Evolutionary conservation across 129 eudicot genomes (phyloP).

Genomic region (Calendula officinalis): DNA sequence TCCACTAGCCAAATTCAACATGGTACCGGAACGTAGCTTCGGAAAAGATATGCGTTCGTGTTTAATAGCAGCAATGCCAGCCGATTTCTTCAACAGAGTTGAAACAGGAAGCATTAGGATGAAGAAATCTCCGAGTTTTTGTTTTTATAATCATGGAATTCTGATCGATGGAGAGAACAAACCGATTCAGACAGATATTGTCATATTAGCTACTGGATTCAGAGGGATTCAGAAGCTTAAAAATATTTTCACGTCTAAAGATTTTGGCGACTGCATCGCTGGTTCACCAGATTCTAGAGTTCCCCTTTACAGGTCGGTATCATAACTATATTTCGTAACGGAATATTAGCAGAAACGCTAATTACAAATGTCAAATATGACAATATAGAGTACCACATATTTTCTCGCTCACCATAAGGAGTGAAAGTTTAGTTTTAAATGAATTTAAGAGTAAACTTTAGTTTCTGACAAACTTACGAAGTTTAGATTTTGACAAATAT

Average conservation of each 20-base stretch:
- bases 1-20: constrained; percentile 41
- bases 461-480: too few relatives aligned
- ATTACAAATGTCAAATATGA: too few relatives aligned
- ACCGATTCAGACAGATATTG: constrained; percentile 43
- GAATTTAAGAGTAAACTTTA: too few relatives aligned
- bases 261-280: constrained; percentile 34
- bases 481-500: too few relatives aligned
- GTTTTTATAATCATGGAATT: constrained; percentile 55
- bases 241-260: constrained; percentile 45
- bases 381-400: too few relatives aligned
- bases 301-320: constrained; percentile 58
- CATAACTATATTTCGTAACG: background rate
- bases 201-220: constrained; percentile 72
- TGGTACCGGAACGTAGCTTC: constrained; percentile 60
- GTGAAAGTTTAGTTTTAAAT: too few relatives aligned
- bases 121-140: constrained; percentile 35
- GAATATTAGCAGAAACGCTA: too few relatives aligned
- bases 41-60: constrained; percentile 42
- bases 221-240: constrained; percentile 58
- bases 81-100: constrained; percentile 46
- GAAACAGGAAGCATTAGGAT: constrained; percentile 51
- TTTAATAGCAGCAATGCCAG: constrained; percentile 30
- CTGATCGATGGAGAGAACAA: constrained; percentile 38
- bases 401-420: too few relatives aligned
- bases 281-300: constrained; percentile 37